Conservation (phyloP, 2,329 filamentous ascomycete species). For the Chrysosporium keratinophilum region DNA sequence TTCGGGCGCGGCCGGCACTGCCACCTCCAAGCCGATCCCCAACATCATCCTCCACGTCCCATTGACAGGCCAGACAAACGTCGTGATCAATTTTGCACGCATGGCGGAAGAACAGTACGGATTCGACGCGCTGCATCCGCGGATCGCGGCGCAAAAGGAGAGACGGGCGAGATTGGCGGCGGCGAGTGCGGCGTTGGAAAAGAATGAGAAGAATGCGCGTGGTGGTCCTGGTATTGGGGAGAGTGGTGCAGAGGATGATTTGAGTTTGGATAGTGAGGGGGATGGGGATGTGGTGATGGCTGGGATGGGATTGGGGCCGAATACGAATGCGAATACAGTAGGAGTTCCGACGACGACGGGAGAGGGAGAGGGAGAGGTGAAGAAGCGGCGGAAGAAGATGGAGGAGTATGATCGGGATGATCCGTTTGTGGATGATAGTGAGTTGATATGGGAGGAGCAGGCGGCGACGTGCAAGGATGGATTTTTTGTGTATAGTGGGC, state of each 20-base stretch:
- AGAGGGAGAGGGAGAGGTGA: slow-evolving; percentile 52
- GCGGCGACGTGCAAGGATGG: slow-evolving; percentile 89
- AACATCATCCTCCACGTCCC: slow-evolving; percentile 79
- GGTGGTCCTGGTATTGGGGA: slow-evolving; percentile 46
- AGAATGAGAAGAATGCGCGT: slow-evolving; percentile 56
- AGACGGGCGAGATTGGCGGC: slow-evolving; percentile 80
- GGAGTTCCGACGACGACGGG: slow-evolving; percentile 25
- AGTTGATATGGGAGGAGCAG: slow-evolving; percentile 89
- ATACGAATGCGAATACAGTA: slow-evolving; percentile 52
- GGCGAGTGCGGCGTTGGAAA: slow-evolving; percentile 74
- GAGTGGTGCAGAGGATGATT: slow-evolving; percentile 66
- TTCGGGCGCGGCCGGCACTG: slow-evolving; percentile 25
- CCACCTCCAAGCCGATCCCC: slow-evolving; percentile 43
- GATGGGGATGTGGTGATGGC: slow-evolving; percentile 38
- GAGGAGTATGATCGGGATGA: slow-evolving; percentile 59
- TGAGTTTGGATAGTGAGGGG: slow-evolving; percentile 65
- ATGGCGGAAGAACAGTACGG: slow-evolving; percentile 90
- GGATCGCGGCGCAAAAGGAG: slow-evolving; percentile 77
- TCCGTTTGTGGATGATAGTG: slow-evolving; percentile 76
- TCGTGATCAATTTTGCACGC: slow-evolving; percentile 89
- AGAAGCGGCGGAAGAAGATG: slow-evolving; percentile 58
- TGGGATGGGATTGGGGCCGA: slow-evolving; percentile 34
- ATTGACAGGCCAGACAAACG: slow-evolving; percentile 70
- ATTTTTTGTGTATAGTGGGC: slow-evolving; percentile 96
- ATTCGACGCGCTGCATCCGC: slow-evolving; percentile 85